Evolutionary conservation across 2,329 filamentous ascomycete genomes (phyloP).

Genomic region (Leptosphaerulina australis): DNA sequence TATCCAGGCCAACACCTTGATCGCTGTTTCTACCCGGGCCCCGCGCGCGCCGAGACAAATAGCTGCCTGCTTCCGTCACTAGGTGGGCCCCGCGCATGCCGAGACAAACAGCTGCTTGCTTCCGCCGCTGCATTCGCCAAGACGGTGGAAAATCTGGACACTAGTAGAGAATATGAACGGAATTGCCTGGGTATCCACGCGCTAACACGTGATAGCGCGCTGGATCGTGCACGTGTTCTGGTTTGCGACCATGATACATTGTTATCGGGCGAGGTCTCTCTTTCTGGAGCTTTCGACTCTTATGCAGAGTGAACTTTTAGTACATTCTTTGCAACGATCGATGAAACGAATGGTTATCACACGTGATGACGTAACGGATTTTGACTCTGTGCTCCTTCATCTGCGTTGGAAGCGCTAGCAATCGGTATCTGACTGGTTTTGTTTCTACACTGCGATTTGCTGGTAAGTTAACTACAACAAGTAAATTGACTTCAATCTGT

Average conservation of each 20-base stretch:
- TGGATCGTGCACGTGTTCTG: no score
- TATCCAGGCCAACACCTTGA: not conserved
- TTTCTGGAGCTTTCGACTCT: no score
- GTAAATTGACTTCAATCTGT: not conserved
- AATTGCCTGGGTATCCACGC: no score
- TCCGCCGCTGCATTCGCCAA: slow-evolving; percentile 4
- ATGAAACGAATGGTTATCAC: not conserved
- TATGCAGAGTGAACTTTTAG: no score
- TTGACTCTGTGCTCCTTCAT: not conserved
- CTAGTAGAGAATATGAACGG: not conserved
- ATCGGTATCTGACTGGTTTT: not conserved
- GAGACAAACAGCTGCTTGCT: not conserved
- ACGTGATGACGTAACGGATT: slow-evolving; percentile 13
- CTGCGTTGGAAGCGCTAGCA: not conserved
- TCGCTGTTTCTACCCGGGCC: not conserved
- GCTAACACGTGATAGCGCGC: slow-evolving; percentile 6
- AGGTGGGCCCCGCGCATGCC: not conserved
- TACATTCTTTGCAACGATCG: not conserved
- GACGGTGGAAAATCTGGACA: not conserved
- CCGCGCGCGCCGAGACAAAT: not conserved
- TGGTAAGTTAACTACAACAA: not conserved
- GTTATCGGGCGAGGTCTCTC: no score
- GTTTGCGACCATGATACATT: no score
- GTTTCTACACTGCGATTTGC: not conserved
- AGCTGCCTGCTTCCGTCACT: slow-evolving; percentile 1